Conservation (phyloP, 129 eudicot species). For the Glebionis coronaria region DNA sequence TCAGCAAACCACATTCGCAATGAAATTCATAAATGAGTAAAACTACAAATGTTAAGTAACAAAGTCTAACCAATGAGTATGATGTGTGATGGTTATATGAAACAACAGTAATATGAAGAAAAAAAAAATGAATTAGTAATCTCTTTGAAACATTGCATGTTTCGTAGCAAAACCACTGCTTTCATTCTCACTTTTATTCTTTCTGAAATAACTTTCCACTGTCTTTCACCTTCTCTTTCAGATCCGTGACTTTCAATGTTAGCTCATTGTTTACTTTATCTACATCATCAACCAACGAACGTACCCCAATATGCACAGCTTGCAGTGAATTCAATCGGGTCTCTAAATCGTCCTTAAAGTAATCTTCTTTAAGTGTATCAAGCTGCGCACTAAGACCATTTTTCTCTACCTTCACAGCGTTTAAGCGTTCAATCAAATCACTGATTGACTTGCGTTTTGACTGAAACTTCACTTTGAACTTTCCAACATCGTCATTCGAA, state of each 20-base stretch:
- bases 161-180: no score
- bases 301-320: slow-evolving; percentile 35
- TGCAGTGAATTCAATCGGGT: no score
- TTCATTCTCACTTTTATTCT: slow-evolving; percentile 68
- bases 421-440: slow-evolving; percentile 13
- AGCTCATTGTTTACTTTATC: slow-evolving; percentile 36
- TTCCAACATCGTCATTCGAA: slow-evolving; percentile 37
- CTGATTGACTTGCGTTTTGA: slow-evolving; percentile 29
- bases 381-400: slow-evolving; percentile 43
- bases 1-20: no score
- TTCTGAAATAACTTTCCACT: slow-evolving; percentile 37
- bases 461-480: slow-evolving; percentile 33
- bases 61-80: no score
- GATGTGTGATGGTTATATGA: no score
- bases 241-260: slow-evolving; percentile 38
- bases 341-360: slow-evolving; percentile 37
- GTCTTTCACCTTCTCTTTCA: slow-evolving; percentile 53
- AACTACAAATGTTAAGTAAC: no score
- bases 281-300: slow-evolving; percentile 33
- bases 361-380: slow-evolving; percentile 49
- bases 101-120: no score
- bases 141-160: no score
- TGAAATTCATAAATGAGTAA: no score
- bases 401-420: slow-evolving; percentile 52
- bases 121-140: no score